Evolutionary conservation across 441 rosid genomes (phyloP), one percentile per base, ranked within the genome.

Genomic region (Pelargonium australe): DNA sequence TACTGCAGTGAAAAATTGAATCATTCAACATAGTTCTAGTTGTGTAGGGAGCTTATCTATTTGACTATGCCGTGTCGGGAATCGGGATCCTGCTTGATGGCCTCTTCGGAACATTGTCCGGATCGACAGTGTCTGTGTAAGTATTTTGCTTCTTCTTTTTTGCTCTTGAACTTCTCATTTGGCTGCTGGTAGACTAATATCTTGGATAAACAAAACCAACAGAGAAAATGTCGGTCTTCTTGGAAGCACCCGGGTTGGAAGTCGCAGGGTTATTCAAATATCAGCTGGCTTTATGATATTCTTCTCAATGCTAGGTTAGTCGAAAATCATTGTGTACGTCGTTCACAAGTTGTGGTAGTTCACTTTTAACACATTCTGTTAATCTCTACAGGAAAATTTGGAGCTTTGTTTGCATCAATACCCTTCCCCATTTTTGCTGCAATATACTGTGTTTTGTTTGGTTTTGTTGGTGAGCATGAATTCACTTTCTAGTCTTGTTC

Each of bases 241-340:
- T 57, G 99, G 99, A 74, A 95, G 99, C 83, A 95, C 99, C n/a
- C 80, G 96, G 19, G 98, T 95, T 43, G 97, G 99, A 37, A 95
- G 99, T 81, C 98, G 98, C 66, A 87, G 98, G 81, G 96, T 88
- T 61, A 87, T 95, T 77, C 99, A 95, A 80, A 92, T 95, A 73
- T 86, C 98, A 44, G 94, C 99, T 61, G 95, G 99, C 66, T 95
- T 95, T 74, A 95, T 95, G 99, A 92, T 95, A 79, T 92, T 95
- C 80, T 92, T 95, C 89, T 89, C 99, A 47, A 84, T 95, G 75
- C 78, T 95, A 65, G 98, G 98, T 93, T 63, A 77, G 85, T 61
- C 41, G 49, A 57, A 41, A 13, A 37, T 70, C 40, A 13, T 28
- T 10, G 65, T 68, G 1, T 41, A 14, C 61, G 11, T 14, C 49